Evolutionary conservation across 108 stramenopile genomes (phyloP).

Genomic region (Schizochytrium sp.): DNA sequence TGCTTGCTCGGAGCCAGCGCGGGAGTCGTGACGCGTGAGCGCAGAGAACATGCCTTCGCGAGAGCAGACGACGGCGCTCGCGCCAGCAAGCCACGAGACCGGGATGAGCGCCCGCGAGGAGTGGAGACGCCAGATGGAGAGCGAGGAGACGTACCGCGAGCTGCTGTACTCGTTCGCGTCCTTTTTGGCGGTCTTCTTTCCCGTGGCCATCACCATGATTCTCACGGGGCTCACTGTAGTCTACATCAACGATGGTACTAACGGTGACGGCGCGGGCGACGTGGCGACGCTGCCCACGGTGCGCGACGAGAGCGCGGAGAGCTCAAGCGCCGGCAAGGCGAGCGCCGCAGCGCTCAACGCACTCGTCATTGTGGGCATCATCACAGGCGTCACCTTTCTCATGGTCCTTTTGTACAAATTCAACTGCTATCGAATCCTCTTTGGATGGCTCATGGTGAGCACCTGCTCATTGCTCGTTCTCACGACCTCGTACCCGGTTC

Average conservation of each 20-base stretch:
- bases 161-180: conserved; percentile 12
- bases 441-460: conserved; percentile 66
- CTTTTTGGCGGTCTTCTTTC: conserved; percentile 25
- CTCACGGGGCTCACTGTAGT: conserved; percentile 23
- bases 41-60: no score
- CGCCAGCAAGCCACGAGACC: no score
- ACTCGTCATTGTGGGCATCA: conserved; percentile 74
- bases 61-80: no score
- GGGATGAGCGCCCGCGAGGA: no score
- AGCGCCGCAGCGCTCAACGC: conserved; percentile 71
- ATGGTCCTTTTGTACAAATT: conserved; percentile 80
- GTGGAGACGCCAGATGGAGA: neutral
- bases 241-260: conserved; percentile 15
- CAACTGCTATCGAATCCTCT: conserved; percentile 73
- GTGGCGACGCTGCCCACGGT: neutral
- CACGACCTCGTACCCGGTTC: conserved; percentile 22
- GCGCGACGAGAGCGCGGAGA: conserved; percentile 36
- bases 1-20: no score
- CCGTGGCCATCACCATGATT: conserved; percentile 44
- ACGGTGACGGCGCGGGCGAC: conserved; percentile 9
- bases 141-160: neutral
- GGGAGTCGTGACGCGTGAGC: no score
- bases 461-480: conserved; percentile 63
- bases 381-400: conserved; percentile 74
- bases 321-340: conserved; percentile 42